A percentile compares a stretch with the other conserved stretches of the same genome.
These are phyloP conservation scores for Populus pruinosa DNA, from an alignment of 345 rosid genomes.

Conservation along the genomic window DNA sequence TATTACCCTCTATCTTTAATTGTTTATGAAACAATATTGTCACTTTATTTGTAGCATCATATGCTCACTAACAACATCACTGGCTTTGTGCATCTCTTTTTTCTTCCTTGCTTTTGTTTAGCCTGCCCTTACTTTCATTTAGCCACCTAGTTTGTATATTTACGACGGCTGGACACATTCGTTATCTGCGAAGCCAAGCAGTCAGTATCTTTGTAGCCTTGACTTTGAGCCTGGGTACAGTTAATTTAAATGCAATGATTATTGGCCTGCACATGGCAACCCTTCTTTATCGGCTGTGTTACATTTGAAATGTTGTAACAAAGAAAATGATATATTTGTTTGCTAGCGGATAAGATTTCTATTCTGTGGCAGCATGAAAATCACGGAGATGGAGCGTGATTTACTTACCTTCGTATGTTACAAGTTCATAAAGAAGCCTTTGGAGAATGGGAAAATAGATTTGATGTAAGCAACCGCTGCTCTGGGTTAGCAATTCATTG, in stretches of 20 bases:
- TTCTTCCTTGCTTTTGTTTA: not conserved
- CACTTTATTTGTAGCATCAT: too few relatives aligned
- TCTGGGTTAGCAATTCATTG: not conserved
- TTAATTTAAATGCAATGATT: constrained; percentile 7
- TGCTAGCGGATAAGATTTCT: not conserved
- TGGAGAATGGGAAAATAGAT: constrained; percentile 25
- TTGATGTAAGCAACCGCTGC: not conserved
- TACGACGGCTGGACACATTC: constrained; percentile 61
- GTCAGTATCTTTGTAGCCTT: constrained; percentile 40
- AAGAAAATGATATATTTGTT: not conserved
- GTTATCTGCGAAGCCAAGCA: constrained; percentile 65
- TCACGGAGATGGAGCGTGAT: constrained; percentile 31
- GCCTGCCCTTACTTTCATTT: not conserved
- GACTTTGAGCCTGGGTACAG: constrained; percentile 38
- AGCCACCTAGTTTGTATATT: not conserved
- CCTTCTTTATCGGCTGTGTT: not conserved
- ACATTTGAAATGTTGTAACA: not conserved
- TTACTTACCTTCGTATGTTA: constrained; percentile 25
- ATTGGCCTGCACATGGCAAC: not conserved
- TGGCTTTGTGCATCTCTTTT: not conserved
- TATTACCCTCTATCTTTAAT: too few relatives aligned
- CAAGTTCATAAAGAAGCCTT: constrained; percentile 34
- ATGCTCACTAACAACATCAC: too few relatives aligned
- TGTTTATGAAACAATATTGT: too few relatives aligned
- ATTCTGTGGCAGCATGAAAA: constrained; percentile 20